phyloP scores from a whole-genome alignment of 2,329 filamentous ascomycete species.

The Diplocarpon mali region DNA sequence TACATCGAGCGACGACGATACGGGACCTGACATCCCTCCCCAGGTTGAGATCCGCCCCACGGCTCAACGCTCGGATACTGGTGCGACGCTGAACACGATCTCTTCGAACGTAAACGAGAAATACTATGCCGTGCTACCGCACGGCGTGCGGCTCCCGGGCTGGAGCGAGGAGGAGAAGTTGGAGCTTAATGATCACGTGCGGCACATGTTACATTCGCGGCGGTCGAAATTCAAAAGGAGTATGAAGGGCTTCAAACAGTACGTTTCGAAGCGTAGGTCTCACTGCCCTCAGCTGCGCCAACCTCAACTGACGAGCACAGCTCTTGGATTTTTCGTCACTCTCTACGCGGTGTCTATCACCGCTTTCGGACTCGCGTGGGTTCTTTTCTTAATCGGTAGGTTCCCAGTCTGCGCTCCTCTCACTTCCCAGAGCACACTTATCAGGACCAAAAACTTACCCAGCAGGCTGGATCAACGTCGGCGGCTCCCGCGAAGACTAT shows the following conservation, averaged over 20 bases:
- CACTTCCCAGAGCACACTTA: background rate
- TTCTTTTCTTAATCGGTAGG: conserved; percentile 72
- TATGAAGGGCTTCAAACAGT: conserved; percentile 72
- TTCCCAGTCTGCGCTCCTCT: background rate
- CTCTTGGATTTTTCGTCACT: conserved; percentile 74
- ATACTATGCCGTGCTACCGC: conserved; percentile 70
- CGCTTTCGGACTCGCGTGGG: conserved; percentile 76
- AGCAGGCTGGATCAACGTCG: conserved; percentile 67
- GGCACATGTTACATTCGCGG: conserved; percentile 77
- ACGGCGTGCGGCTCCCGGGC: conserved; percentile 58
- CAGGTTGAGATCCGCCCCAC: conserved; percentile 9
- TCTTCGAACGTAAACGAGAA: conserved; percentile 57
- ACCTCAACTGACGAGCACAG: conserved; percentile 27
- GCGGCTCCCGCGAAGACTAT: conserved; percentile 53
- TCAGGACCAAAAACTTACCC: background rate
- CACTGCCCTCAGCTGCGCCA: background rate
- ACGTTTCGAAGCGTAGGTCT: conserved; percentile 54
- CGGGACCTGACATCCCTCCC: conserved; percentile 5
- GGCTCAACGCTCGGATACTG: conserved; percentile 15
- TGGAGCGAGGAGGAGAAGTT: conserved; percentile 67
- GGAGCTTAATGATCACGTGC: conserved; percentile 71
- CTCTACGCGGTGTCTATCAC: conserved; percentile 76
- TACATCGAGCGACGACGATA: conserved; percentile 2
- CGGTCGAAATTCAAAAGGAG: conserved; percentile 68
- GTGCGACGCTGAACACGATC: conserved; percentile 40